Conservation (phyloP, 139 green algal genomes). For the Chlamydomonas schloesseri region DNA sequence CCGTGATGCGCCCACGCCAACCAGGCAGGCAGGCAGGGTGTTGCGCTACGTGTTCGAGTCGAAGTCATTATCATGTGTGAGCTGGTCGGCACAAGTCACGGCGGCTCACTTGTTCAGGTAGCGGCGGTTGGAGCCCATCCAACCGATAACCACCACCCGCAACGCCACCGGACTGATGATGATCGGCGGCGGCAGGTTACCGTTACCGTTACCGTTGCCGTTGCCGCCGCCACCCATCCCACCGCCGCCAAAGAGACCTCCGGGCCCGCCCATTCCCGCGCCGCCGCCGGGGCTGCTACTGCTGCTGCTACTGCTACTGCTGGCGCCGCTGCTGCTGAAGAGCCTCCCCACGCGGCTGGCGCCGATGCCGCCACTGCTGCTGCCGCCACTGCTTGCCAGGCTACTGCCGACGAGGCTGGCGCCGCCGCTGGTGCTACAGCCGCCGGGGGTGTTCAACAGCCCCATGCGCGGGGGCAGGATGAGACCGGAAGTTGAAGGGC, state of each 20-base stretch:
- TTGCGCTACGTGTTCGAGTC: too few species aligned
- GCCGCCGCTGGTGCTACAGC: not conserved
- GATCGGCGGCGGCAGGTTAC: conserved; percentile 38
- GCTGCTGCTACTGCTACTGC: not conserved
- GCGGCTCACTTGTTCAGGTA: conserved; percentile 62
- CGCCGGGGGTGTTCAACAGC: not conserved
- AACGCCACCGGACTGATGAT: conserved; percentile 52
- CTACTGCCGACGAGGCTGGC: not conserved
- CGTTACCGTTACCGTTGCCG: too few species aligned
- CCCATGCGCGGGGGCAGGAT: too few species aligned
- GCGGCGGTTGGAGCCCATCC: conserved; percentile 54
- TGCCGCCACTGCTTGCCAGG: not conserved
- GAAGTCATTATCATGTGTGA: too few species aligned
- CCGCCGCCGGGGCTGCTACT: not conserved
- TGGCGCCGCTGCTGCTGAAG: not conserved
- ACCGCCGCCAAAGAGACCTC: not conserved
- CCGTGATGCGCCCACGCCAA: too few species aligned
- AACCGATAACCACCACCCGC: conserved; percentile 58
- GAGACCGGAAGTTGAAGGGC: too few species aligned
- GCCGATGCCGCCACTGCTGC: not conserved
- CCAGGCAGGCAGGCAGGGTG: too few species aligned
- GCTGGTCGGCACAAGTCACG: too few species aligned
- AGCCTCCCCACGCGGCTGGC: not conserved
- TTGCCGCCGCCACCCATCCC: too few species aligned
- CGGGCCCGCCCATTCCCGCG: not conserved